Percentiles rank a stretch among this genome's conserved stretches.
Evolutionary conservation across 1,139 yeast species (phyloP).

Genomic region (Candida gigantensis): DNA sequence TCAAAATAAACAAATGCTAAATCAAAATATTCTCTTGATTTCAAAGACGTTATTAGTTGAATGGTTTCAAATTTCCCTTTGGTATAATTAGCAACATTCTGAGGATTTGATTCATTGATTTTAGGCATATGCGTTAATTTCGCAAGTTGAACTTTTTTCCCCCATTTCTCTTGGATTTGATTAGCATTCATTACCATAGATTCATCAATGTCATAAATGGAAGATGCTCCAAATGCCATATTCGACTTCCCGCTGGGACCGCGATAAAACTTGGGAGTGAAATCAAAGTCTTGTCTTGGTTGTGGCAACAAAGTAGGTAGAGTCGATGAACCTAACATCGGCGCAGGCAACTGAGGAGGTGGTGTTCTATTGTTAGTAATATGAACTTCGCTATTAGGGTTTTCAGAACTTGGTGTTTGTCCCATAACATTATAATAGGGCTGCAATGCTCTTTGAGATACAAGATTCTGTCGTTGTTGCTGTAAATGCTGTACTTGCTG

Average conservation of each 20-base stretch:
- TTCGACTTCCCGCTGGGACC: conserved; percentile 9
- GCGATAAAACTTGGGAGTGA: conserved; percentile 9
- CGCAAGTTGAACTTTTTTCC: conserved; percentile 1
- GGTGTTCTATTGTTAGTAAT: conserved; percentile 3
- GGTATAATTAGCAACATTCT: background rate
- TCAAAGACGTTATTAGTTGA: conserved; percentile 9
- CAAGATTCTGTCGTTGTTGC: background rate
- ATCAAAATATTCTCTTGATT: conserved; percentile 6
- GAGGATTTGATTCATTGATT: background rate
- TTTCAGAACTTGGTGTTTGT: background rate
- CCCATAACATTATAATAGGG: too few species aligned
- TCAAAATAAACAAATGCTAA: conserved; percentile 8
- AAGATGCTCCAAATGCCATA: conserved; percentile 9
- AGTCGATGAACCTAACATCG: conserved; percentile 2
- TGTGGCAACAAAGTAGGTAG: conserved; percentile 5
- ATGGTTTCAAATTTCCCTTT: conserved; percentile 1
- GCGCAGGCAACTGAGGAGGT: conserved; percentile 4
- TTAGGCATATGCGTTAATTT: background rate
- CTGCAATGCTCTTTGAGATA: background rate
- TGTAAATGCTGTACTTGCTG: background rate
- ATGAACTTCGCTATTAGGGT: background rate
- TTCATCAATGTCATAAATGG: conserved; percentile 11
- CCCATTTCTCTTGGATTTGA: conserved; percentile 2
- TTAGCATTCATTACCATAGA: conserved; percentile 9
- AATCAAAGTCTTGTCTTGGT: conserved; percentile 8